These are phyloP conservation scores for Chloranthus sessilifolius DNA, from an alignment of 164 flowering plant genomes.

Conservation along the genomic window DNA sequence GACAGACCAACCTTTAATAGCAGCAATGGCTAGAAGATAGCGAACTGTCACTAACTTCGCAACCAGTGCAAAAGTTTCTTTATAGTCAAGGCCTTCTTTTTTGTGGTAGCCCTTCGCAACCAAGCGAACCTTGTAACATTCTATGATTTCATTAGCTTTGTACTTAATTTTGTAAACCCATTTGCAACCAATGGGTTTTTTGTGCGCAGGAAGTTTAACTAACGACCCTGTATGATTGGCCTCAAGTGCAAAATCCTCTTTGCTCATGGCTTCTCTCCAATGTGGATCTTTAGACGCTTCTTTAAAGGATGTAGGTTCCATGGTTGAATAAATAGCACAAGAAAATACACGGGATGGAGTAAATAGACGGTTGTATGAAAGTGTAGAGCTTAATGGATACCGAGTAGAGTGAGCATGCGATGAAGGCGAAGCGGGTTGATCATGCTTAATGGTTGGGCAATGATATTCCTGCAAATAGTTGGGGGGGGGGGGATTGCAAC, in stretches of 20 bases:
- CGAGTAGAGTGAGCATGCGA: no score
- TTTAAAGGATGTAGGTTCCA: no score
- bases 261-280: neutral
- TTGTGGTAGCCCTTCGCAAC: neutral
- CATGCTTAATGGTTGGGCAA: no score
- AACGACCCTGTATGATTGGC: neutral
- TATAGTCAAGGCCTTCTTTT: neutral
- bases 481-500: no score
- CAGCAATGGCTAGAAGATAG: neutral
- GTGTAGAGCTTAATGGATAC: no score
- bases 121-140: neutral
- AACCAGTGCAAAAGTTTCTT: neutral
- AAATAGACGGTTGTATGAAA: no score
- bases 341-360: no score
- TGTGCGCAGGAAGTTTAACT: neutral
- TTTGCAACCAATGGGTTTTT: neutral
- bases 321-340: no score
- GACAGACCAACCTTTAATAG: neutral
- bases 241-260: neutral
- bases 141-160: neutral
- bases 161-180: constrained; percentile 3
- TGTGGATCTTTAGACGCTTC: no score
- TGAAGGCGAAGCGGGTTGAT: no score
- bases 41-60: neutral
- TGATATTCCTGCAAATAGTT: no score